Evolutionary conservation across 768 basidiomycete species (phyloP).

Genomic region (Kwoniella mangroviensis): DNA sequence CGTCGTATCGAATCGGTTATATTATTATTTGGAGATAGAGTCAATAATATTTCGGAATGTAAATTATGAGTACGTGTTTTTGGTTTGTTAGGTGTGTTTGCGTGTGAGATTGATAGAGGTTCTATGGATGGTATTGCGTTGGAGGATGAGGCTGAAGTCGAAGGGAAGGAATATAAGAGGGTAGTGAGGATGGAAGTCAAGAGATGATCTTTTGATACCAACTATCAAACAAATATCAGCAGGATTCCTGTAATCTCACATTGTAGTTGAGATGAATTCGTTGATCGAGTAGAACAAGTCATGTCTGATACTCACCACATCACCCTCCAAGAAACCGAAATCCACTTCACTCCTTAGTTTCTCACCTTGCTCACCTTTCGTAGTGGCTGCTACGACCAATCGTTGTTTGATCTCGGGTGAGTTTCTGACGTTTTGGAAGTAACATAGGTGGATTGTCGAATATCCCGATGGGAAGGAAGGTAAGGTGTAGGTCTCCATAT

Average conservation of each 20-base stretch:
- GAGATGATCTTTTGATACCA: constrained; percentile 78
- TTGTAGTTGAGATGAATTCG: too few relatives aligned
- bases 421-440: constrained; percentile 73
- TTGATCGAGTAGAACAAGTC: constrained; percentile 8
- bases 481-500: constrained; percentile 58
- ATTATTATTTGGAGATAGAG: constrained; percentile 84
- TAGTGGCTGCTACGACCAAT: constrained; percentile 72
- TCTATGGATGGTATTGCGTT: neutral
- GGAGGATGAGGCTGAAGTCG: constrained; percentile 15
- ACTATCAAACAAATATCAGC: constrained; percentile 60
- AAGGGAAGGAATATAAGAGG: constrained; percentile 28
- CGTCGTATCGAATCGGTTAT: constrained; percentile 85
- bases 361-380: constrained; percentile 67
- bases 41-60: constrained; percentile 89
- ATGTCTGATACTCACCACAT: constrained; percentile 65
- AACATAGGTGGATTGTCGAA: constrained; percentile 64
- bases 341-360: constrained; percentile 76
- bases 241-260: neutral
- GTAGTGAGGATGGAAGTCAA: constrained; percentile 72
- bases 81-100: constrained; percentile 56
- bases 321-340: constrained; percentile 87
- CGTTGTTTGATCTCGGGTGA: constrained; percentile 66
- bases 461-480: constrained; percentile 40
- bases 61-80: constrained; percentile 78
- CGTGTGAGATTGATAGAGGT: constrained; percentile 11